These are phyloP conservation scores for Choiromyces venosus DNA, from an alignment of 495 filamentous ascomycete genomes.

Conservation along the genomic window DNA sequence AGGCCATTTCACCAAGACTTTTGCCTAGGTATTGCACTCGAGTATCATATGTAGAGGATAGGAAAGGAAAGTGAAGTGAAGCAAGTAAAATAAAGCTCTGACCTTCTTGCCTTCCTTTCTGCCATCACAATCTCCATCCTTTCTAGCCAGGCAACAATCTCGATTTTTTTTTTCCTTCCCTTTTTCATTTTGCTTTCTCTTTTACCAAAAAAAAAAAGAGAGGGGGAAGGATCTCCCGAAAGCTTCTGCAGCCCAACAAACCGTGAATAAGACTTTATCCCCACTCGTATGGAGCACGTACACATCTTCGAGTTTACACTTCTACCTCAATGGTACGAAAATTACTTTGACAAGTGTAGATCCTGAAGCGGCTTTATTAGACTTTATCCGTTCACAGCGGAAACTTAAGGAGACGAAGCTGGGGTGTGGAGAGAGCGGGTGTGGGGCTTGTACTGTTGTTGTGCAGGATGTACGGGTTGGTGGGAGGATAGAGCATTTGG, in stretches of 20 bases:
- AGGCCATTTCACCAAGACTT: no score
- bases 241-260: not conserved
- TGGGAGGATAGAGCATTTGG: conserved; percentile 80
- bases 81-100: no score
- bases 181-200: no score
- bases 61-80: no score
- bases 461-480: conserved; percentile 37
- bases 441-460: conserved; percentile 47
- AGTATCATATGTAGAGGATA: no score
- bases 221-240: not conserved
- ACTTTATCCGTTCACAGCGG: conserved; percentile 49
- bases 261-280: conserved; percentile 46
- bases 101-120: no score
- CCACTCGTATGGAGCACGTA: conserved; percentile 39
- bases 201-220: no score
- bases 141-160: no score
- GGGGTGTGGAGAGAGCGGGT: conserved; percentile 50
- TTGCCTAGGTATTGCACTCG: no score
- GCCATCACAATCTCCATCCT: no score
- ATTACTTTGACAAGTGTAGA: conserved; percentile 68
- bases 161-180: no score
- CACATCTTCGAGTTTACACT: conserved; percentile 51
- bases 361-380: conserved; percentile 58
- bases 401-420: conserved; percentile 56
- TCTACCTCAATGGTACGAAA: conserved; percentile 89